Evolutionary conservation across 139 green algal genomes (phyloP).

Genomic region (Closterium sp.): DNA sequence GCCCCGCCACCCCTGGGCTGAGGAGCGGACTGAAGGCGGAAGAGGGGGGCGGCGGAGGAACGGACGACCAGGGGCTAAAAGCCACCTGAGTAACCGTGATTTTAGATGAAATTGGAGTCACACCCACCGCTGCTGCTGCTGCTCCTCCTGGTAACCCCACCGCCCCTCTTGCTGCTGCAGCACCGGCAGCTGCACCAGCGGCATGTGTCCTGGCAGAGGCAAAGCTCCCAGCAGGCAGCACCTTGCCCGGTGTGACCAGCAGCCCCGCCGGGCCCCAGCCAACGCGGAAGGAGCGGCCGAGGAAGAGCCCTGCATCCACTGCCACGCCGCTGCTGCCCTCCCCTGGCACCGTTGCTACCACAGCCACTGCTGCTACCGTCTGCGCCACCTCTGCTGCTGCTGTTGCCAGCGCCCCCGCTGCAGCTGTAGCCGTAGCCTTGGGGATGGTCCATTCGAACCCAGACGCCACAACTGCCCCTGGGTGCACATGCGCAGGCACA

Average conservation of each 20-base stretch:
- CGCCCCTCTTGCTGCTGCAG: background rate
- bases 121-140: background rate
- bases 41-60: background rate
- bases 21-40: background rate
- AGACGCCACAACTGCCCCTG: background rate
- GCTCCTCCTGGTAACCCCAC: no score
- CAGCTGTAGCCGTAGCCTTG: background rate
- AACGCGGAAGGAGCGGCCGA: conserved; percentile 69
- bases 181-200: no score
- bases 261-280: conserved; percentile 70
- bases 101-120: background rate
- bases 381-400: background rate
- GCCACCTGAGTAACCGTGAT: background rate
- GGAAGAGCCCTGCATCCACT: conserved; percentile 64
- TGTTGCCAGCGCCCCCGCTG: background rate
- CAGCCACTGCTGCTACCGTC: background rate
- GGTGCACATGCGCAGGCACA: background rate
- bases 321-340: background rate
- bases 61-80: background rate
- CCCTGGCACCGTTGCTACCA: background rate
- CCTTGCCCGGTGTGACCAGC: conserved; percentile 52
- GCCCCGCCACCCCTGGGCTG: background rate
- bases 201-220: no score
- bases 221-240: background rate
- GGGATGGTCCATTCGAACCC: background rate